phyloP scores from a whole-genome alignment of 768 basidiomycete genomes.

The Boletus subparvulus region DNA sequence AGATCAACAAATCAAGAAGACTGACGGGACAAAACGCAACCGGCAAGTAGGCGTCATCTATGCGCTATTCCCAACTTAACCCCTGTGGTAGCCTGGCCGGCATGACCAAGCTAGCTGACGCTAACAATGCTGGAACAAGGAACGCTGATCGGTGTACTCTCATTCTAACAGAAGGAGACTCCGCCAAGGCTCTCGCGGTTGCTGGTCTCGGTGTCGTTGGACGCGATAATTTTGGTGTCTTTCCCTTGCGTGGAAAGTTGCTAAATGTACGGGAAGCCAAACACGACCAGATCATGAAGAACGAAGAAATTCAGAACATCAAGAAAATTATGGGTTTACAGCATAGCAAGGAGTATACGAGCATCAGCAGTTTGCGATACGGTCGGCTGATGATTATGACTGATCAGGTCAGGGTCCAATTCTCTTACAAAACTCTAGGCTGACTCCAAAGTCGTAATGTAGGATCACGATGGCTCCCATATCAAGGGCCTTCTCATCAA shows the following conservation, averaged over 20 bases:
- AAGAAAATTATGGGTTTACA: conserved; percentile 98
- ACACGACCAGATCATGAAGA: conserved; percentile 97
- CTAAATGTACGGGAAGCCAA: conserved; percentile 96
- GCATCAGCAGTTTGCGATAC: conserved; percentile 72
- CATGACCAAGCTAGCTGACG: conserved; percentile 90
- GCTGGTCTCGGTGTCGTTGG: conserved; percentile 94
- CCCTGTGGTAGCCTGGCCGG: conserved; percentile 67
- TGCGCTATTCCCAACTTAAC: conserved; percentile 4
- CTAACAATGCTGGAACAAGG: conserved; percentile 93
- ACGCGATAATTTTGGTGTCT: conserved; percentile 95
- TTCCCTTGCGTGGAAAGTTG: conserved; percentile 94
- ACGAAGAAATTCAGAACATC: conserved; percentile 94
- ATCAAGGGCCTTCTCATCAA: conserved; percentile 99
- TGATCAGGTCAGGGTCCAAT: conserved; percentile 72
- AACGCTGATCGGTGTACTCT: conserved; percentile 83
- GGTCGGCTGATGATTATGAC: conserved; percentile 99
- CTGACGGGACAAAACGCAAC: conserved; percentile 87
- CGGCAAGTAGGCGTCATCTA: conserved; percentile 47
- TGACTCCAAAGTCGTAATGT: conserved; percentile 1
- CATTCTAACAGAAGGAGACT: conserved; percentile 98
- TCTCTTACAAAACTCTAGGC: neutral
- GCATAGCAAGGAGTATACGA: conserved; percentile 86
- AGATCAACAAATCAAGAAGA: conserved; percentile 94
- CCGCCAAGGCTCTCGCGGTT: conserved; percentile 94
- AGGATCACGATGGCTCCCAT: conserved; percentile 99